Base-by-base conservation (phyloP, 2,329 filamentous ascomycete genomes). In the Penicillium sp. region DNA sequence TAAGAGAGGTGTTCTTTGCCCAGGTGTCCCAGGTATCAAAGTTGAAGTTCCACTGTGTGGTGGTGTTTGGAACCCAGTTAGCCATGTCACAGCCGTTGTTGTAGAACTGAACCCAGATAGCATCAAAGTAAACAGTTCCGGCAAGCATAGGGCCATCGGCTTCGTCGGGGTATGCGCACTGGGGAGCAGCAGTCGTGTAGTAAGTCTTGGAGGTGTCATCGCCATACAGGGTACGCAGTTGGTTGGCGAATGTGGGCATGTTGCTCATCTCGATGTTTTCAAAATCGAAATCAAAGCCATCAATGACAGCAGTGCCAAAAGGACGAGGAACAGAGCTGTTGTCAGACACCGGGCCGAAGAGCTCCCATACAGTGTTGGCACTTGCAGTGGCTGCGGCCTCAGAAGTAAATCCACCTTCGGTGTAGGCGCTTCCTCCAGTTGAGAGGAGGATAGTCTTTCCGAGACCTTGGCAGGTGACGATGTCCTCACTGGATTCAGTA, bases 261-360 rank as follows among this genome's bases (percentile, higher is more conserved):
- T 88, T 85, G 51, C 23, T 52, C 49, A 71, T 70, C 12, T 81
- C 80, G 3, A 71, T 69, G 6, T 81, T 77, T 72, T 91, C 87
- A 60, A 90, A 85, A 68, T 91, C 88, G 60, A 91, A 84, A 70
- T 91, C 88, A 68, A 91, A 90, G 3, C 88, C 89, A 68, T 91
- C 87, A 38, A 91, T 73, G 3, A 83, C 77, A 11, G 84, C 82
- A 14, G 73, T 71, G 55, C 85, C 85, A 67, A 91, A 91, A 1
- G 88, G 88, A 8, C 88, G 82, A 57, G 82, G 77, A 6, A 74
- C 74, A 1, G 68, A 70, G 42, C 71, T 76, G 35, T 70, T 74
- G 12, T 71, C 63, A 38, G 69, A 66, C 5, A 71, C 66, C 4
- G 87, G 84, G 2, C 88, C 88, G 67, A 90, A 91, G 60, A 85